Conservation (phyloP, 495 filamentous ascomycete species). For the Talaromyces proteolyticus region DNA sequence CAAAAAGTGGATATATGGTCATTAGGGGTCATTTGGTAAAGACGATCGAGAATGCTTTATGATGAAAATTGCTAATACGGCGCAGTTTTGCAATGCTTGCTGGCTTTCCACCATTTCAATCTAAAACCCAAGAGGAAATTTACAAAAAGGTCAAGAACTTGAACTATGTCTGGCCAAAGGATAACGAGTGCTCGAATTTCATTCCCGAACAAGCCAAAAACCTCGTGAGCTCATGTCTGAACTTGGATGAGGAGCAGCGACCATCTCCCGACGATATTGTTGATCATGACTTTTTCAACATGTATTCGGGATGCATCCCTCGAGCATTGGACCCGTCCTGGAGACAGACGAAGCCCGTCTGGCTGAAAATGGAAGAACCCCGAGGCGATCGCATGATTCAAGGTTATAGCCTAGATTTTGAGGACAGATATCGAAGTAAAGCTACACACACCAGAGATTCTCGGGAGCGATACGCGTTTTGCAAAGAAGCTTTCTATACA, state of each 20-base stretch:
- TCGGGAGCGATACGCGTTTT: constrained; percentile 33
- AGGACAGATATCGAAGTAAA: constrained; percentile 34
- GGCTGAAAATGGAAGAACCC: constrained; percentile 36
- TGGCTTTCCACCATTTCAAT: constrained; percentile 85
- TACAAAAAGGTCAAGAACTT: constrained; percentile 68
- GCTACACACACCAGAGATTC: constrained; percentile 35
- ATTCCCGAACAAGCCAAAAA: constrained; percentile 65
- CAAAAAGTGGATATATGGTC: constrained; percentile 97
- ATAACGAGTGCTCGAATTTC: constrained; percentile 35
- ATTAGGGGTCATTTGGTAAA: constrained; percentile 87
- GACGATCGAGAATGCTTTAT: background rate
- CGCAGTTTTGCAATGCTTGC: constrained; percentile 78
- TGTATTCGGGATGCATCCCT: constrained; percentile 49
- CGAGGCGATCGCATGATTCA: constrained; percentile 41
- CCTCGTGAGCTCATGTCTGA: constrained; percentile 68
- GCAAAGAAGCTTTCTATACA: constrained; percentile 39
- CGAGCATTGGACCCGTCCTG: constrained; percentile 35
- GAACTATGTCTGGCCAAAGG: constrained; percentile 73
- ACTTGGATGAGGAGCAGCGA: constrained; percentile 63
- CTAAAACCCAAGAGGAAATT: constrained; percentile 78
- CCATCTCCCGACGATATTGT: constrained; percentile 78
- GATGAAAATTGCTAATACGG: background rate
- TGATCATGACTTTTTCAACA: constrained; percentile 74
- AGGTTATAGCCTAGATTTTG: constrained; percentile 39
- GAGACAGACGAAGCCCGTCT: constrained; percentile 35